Evolutionary conservation across 768 basidiomycete genomes (phyloP).

Genomic region (Myochromella boudieri): DNA sequence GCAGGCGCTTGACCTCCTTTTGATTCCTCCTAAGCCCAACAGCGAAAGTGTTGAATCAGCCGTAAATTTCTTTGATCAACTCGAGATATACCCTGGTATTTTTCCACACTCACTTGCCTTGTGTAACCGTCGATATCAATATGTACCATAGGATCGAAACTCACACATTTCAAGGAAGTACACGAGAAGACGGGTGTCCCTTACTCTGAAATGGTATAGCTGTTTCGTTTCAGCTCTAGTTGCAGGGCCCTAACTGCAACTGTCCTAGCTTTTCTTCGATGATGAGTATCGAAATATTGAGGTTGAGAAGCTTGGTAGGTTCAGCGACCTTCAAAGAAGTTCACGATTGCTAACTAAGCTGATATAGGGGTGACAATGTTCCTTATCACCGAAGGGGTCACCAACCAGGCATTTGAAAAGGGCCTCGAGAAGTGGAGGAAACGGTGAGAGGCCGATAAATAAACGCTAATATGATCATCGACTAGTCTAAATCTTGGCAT

Average conservation of each 20-base stretch:
- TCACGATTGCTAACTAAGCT: background rate
- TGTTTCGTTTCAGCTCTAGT: background rate
- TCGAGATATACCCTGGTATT: conserved; percentile 73
- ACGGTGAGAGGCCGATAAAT: conserved; percentile 33
- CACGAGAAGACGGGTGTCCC: conserved; percentile 75
- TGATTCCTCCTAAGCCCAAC: conserved; percentile 40
- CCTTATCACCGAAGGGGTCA: conserved; percentile 64
- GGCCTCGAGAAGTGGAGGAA: conserved; percentile 74
- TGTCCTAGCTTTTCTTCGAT: conserved; percentile 64
- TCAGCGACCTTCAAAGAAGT: background rate
- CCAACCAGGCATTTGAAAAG: conserved; percentile 60
- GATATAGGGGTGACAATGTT: conserved; percentile 77
- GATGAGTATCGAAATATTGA: conserved; percentile 66
- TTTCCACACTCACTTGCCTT: background rate
- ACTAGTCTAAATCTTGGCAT: no score
- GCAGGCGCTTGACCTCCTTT: conserved; percentile 67
- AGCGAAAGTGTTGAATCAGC: conserved; percentile 41
- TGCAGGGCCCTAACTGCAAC: background rate
- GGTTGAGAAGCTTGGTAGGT: conserved; percentile 57
- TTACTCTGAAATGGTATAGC: conserved; percentile 73
- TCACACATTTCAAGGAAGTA: conserved; percentile 75
- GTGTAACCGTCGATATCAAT: background rate
- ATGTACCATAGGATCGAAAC: conserved; percentile 60
- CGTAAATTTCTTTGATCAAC: conserved; percentile 62
- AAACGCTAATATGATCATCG: no score